phyloP scores from a whole-genome alignment of 495 filamentous ascomycete species.

The Trichoderma orchidacearum region DNA sequence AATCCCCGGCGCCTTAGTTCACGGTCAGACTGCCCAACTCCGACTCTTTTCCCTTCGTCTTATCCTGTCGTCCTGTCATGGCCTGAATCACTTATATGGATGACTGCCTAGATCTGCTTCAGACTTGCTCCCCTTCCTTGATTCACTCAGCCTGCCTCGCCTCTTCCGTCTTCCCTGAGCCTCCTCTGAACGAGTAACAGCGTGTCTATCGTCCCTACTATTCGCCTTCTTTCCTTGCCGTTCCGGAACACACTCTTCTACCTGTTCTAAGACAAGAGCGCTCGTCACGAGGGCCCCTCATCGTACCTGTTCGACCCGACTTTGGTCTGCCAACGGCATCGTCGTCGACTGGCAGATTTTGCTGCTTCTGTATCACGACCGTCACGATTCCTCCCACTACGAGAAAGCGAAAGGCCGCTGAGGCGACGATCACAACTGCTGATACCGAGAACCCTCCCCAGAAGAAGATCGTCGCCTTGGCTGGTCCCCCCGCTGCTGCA shows the following conservation, averaged over 20 bases:
- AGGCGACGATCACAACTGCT: conserved; percentile 45
- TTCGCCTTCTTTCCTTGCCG: not conserved
- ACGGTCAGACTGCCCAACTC: not conserved
- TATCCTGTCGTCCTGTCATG: not conserved
- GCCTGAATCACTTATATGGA: not conserved
- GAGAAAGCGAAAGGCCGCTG: conserved; percentile 86
- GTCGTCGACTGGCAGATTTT: not conserved
- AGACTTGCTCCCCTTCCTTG: not conserved
- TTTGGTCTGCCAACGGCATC: not conserved
- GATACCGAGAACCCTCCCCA: conserved; percentile 25
- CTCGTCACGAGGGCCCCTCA: not conserved
- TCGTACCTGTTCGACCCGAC: not conserved
- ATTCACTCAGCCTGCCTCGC: not conserved
- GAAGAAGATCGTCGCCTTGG: conserved; percentile 39
- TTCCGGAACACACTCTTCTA: not conserved
- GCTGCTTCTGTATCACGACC: conserved; percentile 8
- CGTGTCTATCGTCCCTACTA: not conserved
- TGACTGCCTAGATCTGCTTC: not conserved
- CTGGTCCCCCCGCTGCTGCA: conserved; percentile 26
- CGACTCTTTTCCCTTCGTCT: not conserved
- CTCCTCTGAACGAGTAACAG: not conserved
- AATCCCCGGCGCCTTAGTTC: not conserved
- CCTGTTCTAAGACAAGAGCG: not conserved
- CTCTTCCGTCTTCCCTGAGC: not conserved
- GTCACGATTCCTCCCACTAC: conserved; percentile 49